These are phyloP conservation scores for Coffea humblotiana DNA, from an alignment of 305 asterid genomes.

Conservation along the genomic window DNA sequence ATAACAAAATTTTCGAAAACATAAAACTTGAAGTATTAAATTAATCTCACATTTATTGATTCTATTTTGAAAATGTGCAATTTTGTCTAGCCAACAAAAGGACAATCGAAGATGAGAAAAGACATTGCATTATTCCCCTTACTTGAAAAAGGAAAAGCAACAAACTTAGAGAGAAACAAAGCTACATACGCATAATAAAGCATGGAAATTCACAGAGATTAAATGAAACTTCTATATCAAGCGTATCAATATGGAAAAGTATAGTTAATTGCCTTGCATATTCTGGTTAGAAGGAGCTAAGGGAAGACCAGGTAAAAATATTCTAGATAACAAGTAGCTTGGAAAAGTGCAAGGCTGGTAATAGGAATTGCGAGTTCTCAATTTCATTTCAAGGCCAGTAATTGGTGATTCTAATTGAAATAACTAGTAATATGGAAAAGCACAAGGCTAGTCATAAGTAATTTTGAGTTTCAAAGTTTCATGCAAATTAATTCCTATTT, in stretches of 20 bases:
- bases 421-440: background rate
- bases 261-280: background rate
- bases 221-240: background rate
- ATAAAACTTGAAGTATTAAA: background rate
- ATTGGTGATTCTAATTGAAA: no score
- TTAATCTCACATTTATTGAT: background rate
- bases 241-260: background rate
- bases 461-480: background rate
- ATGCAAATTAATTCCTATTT: background rate
- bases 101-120: background rate
- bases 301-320: background rate
- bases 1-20: background rate
- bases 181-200: background rate
- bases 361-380: no score
- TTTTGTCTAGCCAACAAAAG: background rate
- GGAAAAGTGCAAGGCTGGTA: no score
- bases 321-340: no score
- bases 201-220: background rate
- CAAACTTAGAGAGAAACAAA: background rate
- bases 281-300: background rate
- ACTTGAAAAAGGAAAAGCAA: background rate
- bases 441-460: background rate
- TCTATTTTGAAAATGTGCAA: background rate
- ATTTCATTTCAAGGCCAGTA: no score
- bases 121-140: background rate